Base-by-base conservation (phyloP, 805 yeast genomes). In the Suhomyces prunicola region DNA sequence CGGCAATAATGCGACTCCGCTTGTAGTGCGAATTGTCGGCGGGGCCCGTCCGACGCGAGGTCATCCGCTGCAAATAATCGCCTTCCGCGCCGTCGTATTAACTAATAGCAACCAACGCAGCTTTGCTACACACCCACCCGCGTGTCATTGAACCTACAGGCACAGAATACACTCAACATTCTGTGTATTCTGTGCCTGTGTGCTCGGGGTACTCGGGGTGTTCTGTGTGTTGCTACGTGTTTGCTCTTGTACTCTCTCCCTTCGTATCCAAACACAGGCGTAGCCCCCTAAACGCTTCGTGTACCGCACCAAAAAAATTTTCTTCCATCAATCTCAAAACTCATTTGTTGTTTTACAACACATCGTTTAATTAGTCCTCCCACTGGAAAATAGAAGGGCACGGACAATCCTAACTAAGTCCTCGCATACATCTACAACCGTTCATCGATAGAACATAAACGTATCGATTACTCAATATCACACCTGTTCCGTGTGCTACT, bases 331-430 rank as follows among this genome's bases (percentile, higher is more conserved):
- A 19, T 24, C 40, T 33, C 44, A 47, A 17, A 47, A 47, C 50
- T 36, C 51, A 41, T 41, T 48, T 48, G 51, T 48, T 48, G 51
- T 48, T 41, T 39, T 36, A 47, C 49, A 35, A 47, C 49, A 24
- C 49, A 31, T 24, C 49, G 44, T 47, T 31, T 24, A 22, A 27
- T 15, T 27, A 22, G 48, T 33, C 48, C 40, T 31, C 40, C 33
- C 40, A 15, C 42, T 27, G 40, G 48, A 31, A 46, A 31, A 24
- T 33, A 46, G 23, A 44, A 44, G 48, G 48, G 31, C 48, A 46
- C 22, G 48, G 48, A 46, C 40, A 17, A 5, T 9, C 3, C 17
- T 39, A 8, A 17, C 23, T 39, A 4, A 17, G 42, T 39, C 42
- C 42, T 15, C 22, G 22, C 41, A 39, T 17, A 39, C 24, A 17